Conservation (phyloP, 805 yeast genomes). For the Blastobotrys americana region DNA sequence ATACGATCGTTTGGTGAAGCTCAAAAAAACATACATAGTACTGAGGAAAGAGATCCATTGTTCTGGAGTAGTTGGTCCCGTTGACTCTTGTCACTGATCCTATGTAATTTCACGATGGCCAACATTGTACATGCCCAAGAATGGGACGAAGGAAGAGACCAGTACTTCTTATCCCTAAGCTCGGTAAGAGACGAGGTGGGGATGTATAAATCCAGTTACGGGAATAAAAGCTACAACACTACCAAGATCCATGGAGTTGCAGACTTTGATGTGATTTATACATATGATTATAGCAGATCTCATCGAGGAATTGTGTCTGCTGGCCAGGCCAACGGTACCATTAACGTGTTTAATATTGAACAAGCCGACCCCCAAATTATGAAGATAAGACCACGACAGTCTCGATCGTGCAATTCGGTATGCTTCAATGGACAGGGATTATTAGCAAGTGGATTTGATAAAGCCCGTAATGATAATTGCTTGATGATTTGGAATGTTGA, state of each 20-base stretch:
- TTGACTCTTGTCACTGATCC: too few relatives aligned
- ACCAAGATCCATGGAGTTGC: slow-evolving; percentile 28
- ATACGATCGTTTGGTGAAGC: too few relatives aligned
- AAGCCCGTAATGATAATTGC: slow-evolving; percentile 67
- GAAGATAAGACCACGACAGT: slow-evolving; percentile 52
- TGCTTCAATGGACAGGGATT: slow-evolving; percentile 60
- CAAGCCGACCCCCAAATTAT: slow-evolving; percentile 28
- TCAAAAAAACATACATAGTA: too few relatives aligned
- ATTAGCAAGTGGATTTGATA: slow-evolving; percentile 72
- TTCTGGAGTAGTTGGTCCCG: too few relatives aligned
- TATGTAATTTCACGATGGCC: too few relatives aligned
- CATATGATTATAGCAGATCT: slow-evolving; percentile 53
- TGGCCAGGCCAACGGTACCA: slow-evolving; percentile 66
- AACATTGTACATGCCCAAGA: slow-evolving; percentile 49
- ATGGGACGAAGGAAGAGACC: slow-evolving; percentile 54
- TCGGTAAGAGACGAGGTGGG: slow-evolving; percentile 78
- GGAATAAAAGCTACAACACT: slow-evolving; percentile 19
- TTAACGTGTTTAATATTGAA: slow-evolving; percentile 55
- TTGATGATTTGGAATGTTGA: slow-evolving; percentile 72
- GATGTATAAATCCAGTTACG: slow-evolving; percentile 34
- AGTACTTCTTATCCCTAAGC: slow-evolving; percentile 57
- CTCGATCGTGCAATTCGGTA: slow-evolving; percentile 67
- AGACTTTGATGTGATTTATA: slow-evolving; percentile 63
- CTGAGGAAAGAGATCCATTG: too few relatives aligned
- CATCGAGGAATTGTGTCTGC: slow-evolving; percentile 46